Percentiles rank a stretch among this genome's conserved stretches.
These are phyloP conservation scores for Carex scoparia DNA, from an alignment of 176 grass and related monocot species.

Conservation along the genomic window DNA sequence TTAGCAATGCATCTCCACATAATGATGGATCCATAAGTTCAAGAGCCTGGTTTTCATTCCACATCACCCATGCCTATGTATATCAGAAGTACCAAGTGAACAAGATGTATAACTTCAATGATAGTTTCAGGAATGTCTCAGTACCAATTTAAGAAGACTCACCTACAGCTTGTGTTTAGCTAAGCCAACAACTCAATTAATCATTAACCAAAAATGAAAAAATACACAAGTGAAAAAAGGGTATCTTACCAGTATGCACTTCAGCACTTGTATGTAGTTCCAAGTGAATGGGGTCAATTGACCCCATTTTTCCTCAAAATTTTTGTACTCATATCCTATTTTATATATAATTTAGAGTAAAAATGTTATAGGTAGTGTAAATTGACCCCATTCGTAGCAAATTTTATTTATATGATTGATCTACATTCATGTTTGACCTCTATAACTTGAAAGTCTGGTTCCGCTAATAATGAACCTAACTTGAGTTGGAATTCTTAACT, in stretches of 20 bases:
- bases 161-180: not conserved
- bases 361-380: too few relatives aligned
- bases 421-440: too few relatives aligned
- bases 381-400: too few relatives aligned
- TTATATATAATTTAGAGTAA: too few relatives aligned
- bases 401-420: too few relatives aligned
- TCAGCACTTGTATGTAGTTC: not conserved
- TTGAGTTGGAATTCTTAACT: not conserved
- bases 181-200: not conserved
- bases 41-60: slow-evolving; percentile 29
- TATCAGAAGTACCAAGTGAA: not conserved
- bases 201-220: not conserved
- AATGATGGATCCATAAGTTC: slow-evolving; percentile 27
- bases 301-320: too few relatives aligned
- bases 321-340: too few relatives aligned
- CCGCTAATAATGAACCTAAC: not conserved
- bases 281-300: too few relatives aligned
- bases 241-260: not conserved
- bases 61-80: slow-evolving; percentile 41
- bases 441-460: too few relatives aligned
- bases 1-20: not conserved
- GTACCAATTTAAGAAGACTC: not conserved
- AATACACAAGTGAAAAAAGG: not conserved
- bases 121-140: not conserved
- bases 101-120: not conserved